These are phyloP conservation scores for Betula pendula DNA, from an alignment of 306 rosid genomes.

Conservation along the genomic window DNA sequence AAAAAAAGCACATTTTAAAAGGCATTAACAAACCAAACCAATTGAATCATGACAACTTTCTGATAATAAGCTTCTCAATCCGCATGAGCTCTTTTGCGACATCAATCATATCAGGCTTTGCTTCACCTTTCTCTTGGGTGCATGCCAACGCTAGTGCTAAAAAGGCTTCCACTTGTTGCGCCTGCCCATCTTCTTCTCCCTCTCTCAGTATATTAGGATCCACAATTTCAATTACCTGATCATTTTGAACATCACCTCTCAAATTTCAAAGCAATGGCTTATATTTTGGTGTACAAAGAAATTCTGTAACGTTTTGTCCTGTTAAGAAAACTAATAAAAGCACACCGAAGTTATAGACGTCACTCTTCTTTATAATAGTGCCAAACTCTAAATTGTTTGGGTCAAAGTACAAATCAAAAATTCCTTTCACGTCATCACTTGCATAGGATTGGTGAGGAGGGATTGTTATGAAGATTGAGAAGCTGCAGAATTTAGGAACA, in stretches of 20 bases:
- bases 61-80: not conserved
- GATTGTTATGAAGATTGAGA: not conserved
- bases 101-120: not conserved
- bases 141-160: not conserved
- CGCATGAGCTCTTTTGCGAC: not conserved
- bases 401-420: not conserved
- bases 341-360: conserved; percentile 6
- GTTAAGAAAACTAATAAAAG: not conserved
- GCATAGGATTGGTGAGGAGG: not conserved
- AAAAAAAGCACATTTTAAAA: no score
- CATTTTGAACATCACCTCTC: not conserved
- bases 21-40: no score
- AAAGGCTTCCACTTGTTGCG: not conserved
- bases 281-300: no score
- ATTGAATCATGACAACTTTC: no score
- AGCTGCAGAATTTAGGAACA: conserved; percentile 1
- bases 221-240: not conserved
- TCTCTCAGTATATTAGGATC: not conserved
- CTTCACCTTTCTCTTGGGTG: not conserved
- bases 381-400: not conserved
- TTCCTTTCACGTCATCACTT: not conserved
- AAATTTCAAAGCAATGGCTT: no score
- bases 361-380: not conserved
- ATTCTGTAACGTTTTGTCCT: not conserved
- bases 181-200: not conserved